Base-by-base conservation (phyloP, 2,329 filamentous ascomycete species). In the Neonectria sp. region DNA sequence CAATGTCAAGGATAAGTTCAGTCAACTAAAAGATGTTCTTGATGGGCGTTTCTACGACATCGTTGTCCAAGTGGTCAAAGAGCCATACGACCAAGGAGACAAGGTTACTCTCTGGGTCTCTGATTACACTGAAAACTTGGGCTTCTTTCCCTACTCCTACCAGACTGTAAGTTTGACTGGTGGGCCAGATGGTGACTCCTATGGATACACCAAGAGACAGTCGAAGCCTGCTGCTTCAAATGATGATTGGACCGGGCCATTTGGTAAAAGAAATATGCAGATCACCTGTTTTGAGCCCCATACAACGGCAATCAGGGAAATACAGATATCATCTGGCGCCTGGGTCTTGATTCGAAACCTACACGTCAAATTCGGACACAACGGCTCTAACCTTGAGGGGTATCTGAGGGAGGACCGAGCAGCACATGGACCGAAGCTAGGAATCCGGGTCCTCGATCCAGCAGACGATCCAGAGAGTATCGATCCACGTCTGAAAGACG, bases 51-150 rank as follows among this genome's bases (percentile, higher is more conserved):
- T 91, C 75, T 89, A 87, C 73, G 90, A 97, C 76, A 77, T 97
- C 1, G 83, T 93, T 21, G 94, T 88, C 2, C 88, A 95, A 75
- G 89, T 97, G 3, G 86, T 95, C 53, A 84, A 79, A 52, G 80
- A 83, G 2, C 86, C 87, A 0, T 84, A 79, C 49, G 80, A 84
- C 33, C 24, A 73, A 7, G 76, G 77, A 25, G 84, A 86, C 29
- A 87, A 81, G 63, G 80, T 88, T 13, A 88, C 89, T 6, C 70
- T 97, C 0, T 95, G 95, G 83, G 82, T 97, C 21, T 92, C 93
- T 0, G 95, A 98, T 79, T 97, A 95, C 78, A 97, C 94, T 0
- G 82, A 88, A 57, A 94, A 98, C 74, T 75, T 84, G 0, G 67
- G 75, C 1, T 90, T 98, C 65, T 91, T 86, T 70, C 80, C 90